phyloP scores from a whole-genome alignment of 2,329 filamentous ascomycete genomes.

The Fusarium tjaetaba region DNA sequence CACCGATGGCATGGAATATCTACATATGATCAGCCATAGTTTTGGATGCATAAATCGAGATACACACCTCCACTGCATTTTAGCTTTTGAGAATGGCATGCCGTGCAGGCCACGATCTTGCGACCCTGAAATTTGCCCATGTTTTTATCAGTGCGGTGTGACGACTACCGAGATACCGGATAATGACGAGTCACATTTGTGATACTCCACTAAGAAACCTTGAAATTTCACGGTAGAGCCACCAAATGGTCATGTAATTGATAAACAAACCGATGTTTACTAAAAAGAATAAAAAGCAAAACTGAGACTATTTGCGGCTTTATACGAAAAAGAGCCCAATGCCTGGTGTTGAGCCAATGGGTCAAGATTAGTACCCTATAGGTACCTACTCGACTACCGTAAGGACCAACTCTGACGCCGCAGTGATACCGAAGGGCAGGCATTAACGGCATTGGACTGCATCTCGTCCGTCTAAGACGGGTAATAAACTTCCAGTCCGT shows the following conservation, averaged over 20 bases:
- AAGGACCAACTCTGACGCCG: background rate
- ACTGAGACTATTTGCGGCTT: background rate
- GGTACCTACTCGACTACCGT: background rate
- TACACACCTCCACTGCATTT: conserved; percentile 4
- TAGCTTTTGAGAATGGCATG: background rate
- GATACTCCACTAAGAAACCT: background rate
- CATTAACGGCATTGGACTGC: background rate
- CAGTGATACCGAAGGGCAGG: background rate
- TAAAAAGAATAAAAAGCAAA: background rate
- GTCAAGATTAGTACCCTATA: background rate
- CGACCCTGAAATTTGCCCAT: background rate
- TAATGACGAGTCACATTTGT: background rate
- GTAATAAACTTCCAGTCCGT: background rate
- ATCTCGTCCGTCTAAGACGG: background rate
- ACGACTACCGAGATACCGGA: background rate
- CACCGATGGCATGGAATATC: background rate
- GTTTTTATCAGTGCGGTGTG: background rate
- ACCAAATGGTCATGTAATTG: background rate
- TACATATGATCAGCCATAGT: background rate
- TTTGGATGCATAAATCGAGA: rapidly evolving
- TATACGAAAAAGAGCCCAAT: background rate
- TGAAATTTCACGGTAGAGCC: background rate
- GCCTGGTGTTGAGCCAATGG: background rate
- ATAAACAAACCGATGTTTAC: background rate
- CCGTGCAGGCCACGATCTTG: background rate